Conservation (phyloP, 768 basidiomycete genomes). For the Mycena rosella region DNA sequence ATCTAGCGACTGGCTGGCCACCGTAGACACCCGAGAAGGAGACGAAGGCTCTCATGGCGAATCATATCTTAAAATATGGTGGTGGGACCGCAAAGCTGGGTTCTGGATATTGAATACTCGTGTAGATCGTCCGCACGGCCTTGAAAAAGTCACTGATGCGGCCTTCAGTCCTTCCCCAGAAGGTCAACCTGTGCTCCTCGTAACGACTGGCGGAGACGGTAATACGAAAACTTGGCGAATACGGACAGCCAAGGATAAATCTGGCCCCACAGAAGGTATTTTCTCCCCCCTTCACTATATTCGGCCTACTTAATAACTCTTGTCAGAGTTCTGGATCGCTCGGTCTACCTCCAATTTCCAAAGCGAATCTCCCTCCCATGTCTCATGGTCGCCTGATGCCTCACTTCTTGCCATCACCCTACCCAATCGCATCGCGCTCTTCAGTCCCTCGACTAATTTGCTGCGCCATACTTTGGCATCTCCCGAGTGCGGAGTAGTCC, state of each 20-base stretch:
- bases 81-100: conserved; percentile 75
- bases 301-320: conserved; percentile 3
- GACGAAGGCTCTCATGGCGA: conserved; percentile 76
- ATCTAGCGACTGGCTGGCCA: conserved; percentile 92
- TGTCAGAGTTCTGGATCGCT: conserved; percentile 81
- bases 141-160: conserved; percentile 69
- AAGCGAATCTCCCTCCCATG: conserved; percentile 71
- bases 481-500: conserved; percentile 62
- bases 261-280: conserved; percentile 64
- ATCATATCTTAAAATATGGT: conserved; percentile 92
- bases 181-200: conserved; percentile 59
- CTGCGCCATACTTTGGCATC: conserved; percentile 71
- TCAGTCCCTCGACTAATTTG: conserved; percentile 74
- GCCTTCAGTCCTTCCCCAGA: conserved; percentile 71
- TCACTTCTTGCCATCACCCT: conserved; percentile 86
- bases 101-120: conserved; percentile 88
- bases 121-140: conserved; percentile 89
- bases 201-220: conserved; percentile 83
- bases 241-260: conserved; percentile 59
- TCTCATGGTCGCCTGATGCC: conserved; percentile 87
- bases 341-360: conserved; percentile 81
- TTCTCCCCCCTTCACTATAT: not conserved
- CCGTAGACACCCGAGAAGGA: conserved; percentile 81
- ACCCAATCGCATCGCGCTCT: conserved; percentile 76
- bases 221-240: conserved; percentile 86